Base-by-base conservation (phyloP, 257 asterid genomes). In the Fraxinus anomala region DNA sequence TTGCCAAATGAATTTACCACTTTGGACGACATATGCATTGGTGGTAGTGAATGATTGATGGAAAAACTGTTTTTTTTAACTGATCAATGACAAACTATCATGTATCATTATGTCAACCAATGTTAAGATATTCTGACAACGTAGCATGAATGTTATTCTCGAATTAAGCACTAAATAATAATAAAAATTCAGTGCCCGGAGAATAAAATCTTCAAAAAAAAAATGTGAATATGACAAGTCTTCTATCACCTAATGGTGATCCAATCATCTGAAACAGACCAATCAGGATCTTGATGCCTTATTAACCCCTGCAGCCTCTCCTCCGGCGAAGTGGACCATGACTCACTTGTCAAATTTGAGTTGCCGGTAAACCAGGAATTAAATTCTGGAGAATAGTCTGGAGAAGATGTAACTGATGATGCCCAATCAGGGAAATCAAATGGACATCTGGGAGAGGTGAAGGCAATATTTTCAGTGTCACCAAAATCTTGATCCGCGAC, bases 391-490 rank as follows among this genome's bases (percentile, higher is more conserved):
- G 87, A 76, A 70, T 85, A 42, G 8, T 71, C 80, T 49, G 73
- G 73, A 72, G 87, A 76, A 70, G 85, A 73, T 10, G 89, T 82
- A 12, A 9, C 65, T 14, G 85, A 69, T 26, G 92, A 85, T 61
- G 30, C 88, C 93, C 93, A 94, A 13, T 90, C 94, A 0, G 92
- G 86, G 68, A 89, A 89, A 73, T 94, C 97, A 8, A 92, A 91
- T 16, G 92, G 96, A 59, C 97, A 83, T 75, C 92, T 86, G 0
- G 98, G 97, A 71, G 98, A 92, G 0, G 80, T 24, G 1, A 87
- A 80, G 1, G 44, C 68, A 3, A 68, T 39, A 23, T 14, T 71
- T 34, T 26, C 4, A 75, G 70, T 73, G 49, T 12, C 65, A 42
- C 75, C 80, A 1, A 54, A 56, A 74, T 73, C 78, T 24, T 78